phyloP scores from a whole-genome alignment of 108 stramenopile species.

The Cyclostephanos tholiformis region DNA sequence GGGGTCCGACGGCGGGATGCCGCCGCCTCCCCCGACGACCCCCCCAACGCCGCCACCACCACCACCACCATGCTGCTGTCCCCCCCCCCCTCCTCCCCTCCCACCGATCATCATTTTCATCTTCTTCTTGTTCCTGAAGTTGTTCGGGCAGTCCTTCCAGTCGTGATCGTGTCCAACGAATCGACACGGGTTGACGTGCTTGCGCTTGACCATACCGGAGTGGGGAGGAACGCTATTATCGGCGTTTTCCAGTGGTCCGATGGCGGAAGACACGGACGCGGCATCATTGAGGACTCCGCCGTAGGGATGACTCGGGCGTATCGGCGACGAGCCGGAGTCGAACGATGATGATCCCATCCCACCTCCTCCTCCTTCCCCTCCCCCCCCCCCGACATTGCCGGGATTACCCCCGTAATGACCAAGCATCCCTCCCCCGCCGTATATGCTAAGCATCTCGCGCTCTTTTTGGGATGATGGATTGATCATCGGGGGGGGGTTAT shows the following conservation, averaged over 20 bases:
- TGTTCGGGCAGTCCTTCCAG: constrained; percentile 51
- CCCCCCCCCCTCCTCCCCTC: background rate
- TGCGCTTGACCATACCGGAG: constrained; percentile 8
- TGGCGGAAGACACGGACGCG: background rate
- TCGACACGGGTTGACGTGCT: constrained; percentile 41
- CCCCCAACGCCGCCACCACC: constrained; percentile 10
- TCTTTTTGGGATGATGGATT: constrained; percentile 18
- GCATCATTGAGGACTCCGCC: no score
- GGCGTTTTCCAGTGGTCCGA: background rate
- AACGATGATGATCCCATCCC: no score
- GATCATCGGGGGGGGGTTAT: background rate
- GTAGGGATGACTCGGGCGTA: no score
- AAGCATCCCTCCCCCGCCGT: constrained; percentile 30
- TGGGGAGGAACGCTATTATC: background rate
- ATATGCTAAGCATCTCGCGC: constrained; percentile 42
- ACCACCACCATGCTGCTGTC: background rate
- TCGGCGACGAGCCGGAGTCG: no score
- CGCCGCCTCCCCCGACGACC: background rate
- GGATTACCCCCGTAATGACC: background rate
- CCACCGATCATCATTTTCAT: constrained; percentile 7
- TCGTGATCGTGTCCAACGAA: constrained; percentile 47
- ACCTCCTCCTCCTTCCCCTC: background rate
- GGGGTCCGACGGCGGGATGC: background rate
- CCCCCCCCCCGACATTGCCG: background rate
- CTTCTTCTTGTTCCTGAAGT: constrained; percentile 43